Percentiles rank a stretch among this genome's conserved stretches.
These are phyloP conservation scores for Cladosporium phlei DNA, from an alignment of 2,329 filamentous ascomycete species.

Conservation along the genomic window DNA sequence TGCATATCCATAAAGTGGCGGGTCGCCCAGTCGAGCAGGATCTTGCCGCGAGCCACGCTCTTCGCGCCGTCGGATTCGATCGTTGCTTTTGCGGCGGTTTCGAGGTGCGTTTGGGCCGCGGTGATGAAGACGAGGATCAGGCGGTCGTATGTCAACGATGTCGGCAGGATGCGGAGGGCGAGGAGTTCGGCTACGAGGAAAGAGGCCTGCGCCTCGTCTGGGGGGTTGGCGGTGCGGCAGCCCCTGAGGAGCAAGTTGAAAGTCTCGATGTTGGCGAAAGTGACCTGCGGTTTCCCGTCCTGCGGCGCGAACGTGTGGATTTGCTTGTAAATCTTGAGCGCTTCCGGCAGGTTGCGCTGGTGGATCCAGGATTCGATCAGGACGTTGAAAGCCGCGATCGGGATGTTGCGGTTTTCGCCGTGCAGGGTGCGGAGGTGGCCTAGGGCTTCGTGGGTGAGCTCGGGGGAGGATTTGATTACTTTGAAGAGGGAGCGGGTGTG, in stretches of 20 bases:
- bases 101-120: constrained; percentile 17
- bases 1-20: constrained; percentile 33
- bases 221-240: constrained; percentile 22
- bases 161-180: constrained; percentile 49
- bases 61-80: not conserved
- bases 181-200: constrained; percentile 61
- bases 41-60: constrained; percentile 5
- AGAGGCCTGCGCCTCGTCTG: constrained; percentile 52
- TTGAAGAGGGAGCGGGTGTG: constrained; percentile 61
- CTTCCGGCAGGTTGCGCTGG: constrained; percentile 43
- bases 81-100: not conserved
- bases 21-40: constrained; percentile 29
- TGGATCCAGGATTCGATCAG: constrained; percentile 50
- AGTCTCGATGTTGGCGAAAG: constrained; percentile 44
- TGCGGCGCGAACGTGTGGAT: constrained; percentile 43
- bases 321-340: constrained; percentile 58
- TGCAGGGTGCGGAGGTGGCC: constrained; percentile 53
- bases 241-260: constrained; percentile 53
- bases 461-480: constrained; percentile 47
- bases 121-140: constrained; percentile 53
- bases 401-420: constrained; percentile 45
- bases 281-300: constrained; percentile 19
- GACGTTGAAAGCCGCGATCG: constrained; percentile 48
- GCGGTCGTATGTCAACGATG: constrained; percentile 58
- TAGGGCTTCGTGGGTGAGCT: constrained; percentile 51